These are phyloP conservation scores for Cryptococcus depauperatus DNA, from an alignment of 1,284 basidiomycete species.

Conservation along the genomic window DNA sequence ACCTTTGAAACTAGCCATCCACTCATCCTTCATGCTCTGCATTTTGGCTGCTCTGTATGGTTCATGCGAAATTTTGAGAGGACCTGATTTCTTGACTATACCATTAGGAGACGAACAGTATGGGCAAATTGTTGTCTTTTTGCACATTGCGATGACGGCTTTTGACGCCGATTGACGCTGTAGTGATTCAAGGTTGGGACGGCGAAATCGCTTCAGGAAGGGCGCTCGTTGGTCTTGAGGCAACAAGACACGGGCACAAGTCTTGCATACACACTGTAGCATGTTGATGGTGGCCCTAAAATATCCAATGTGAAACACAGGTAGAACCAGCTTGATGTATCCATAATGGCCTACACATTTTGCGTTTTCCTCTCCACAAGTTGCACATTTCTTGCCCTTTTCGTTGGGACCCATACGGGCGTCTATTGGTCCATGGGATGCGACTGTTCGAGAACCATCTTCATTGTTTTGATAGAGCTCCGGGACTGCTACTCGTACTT, in stretches of 20 bases:
- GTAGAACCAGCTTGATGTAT: conserved; percentile 90
- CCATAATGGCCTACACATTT: conserved; percentile 98
- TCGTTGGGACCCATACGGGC: conserved; percentile 87
- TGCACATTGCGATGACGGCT: conserved; percentile 77
- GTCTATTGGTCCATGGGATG: conserved; percentile 86
- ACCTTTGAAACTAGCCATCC: conserved; percentile 72
- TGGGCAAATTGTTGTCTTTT: conserved; percentile 86
- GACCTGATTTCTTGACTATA: conserved; percentile 90
- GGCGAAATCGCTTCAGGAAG: conserved; percentile 81
- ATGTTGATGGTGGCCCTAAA: conserved; percentile 93
- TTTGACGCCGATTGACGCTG: conserved; percentile 80
- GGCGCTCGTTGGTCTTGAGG: conserved; percentile 76
- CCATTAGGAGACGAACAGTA: conserved; percentile 92
- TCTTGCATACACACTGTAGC: conserved; percentile 96
- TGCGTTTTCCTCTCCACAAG: conserved; percentile 83
- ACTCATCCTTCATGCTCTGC: conserved; percentile 77
- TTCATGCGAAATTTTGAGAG: conserved; percentile 94
- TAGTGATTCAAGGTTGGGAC: conserved; percentile 85
- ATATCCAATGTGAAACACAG: conserved; percentile 97
- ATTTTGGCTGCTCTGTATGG: conserved; percentile 95
- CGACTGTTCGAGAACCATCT: conserved; percentile 54
- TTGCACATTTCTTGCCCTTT: conserved; percentile 86
- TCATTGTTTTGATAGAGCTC: conserved; percentile 67
- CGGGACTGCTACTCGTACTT: conserved; percentile 86
- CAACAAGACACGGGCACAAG: conserved; percentile 88